Conservation (phyloP, 1,139 yeast genomes). For the Yamadazyma sp. region DNA sequence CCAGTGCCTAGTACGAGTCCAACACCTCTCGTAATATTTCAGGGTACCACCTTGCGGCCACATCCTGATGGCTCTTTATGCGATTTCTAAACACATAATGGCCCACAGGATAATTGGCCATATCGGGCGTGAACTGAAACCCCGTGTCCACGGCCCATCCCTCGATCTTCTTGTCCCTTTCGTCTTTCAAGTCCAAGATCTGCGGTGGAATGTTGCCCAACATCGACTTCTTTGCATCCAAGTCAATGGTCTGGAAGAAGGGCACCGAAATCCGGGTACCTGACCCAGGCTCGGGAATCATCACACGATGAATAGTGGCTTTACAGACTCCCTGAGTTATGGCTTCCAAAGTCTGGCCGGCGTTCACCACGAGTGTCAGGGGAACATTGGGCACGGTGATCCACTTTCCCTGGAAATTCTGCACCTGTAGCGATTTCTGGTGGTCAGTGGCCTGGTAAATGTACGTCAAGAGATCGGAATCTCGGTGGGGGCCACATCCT, state of each 20-base stretch:
- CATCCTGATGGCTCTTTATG: slow-evolving; percentile 67
- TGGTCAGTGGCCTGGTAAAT: slow-evolving; percentile 59
- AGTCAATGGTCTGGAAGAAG: slow-evolving; percentile 54
- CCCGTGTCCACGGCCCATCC: slow-evolving; percentile 49
- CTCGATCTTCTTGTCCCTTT: slow-evolving; percentile 38
- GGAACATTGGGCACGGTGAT: slow-evolving; percentile 48
- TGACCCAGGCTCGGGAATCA: slow-evolving; percentile 51
- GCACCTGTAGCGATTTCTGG: slow-evolving; percentile 55
- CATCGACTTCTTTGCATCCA: slow-evolving; percentile 40
- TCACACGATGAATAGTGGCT: slow-evolving; percentile 69
- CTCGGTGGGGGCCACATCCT: slow-evolving; percentile 74
- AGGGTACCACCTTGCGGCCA: slow-evolving; percentile 65
- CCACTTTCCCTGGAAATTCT: slow-evolving; percentile 66
- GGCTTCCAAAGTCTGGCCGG: slow-evolving; percentile 56
- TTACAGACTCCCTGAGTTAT: slow-evolving; percentile 54
- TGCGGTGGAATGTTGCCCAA: slow-evolving; percentile 32
- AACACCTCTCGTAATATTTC: slow-evolving; percentile 39
- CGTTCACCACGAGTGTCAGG: slow-evolving; percentile 50
- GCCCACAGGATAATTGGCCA: slow-evolving; percentile 50
- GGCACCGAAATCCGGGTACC: slow-evolving; percentile 57
- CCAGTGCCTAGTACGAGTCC: slow-evolving; percentile 7
- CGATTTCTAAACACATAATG: slow-evolving; percentile 63
- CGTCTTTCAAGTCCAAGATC: slow-evolving; percentile 30
- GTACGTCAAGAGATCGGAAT: slow-evolving; percentile 62
- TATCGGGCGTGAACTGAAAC: slow-evolving; percentile 49